Evolutionary conservation across 345 rosid genomes (phyloP).

Genomic region (Diplotaxis tenuifolia): DNA sequence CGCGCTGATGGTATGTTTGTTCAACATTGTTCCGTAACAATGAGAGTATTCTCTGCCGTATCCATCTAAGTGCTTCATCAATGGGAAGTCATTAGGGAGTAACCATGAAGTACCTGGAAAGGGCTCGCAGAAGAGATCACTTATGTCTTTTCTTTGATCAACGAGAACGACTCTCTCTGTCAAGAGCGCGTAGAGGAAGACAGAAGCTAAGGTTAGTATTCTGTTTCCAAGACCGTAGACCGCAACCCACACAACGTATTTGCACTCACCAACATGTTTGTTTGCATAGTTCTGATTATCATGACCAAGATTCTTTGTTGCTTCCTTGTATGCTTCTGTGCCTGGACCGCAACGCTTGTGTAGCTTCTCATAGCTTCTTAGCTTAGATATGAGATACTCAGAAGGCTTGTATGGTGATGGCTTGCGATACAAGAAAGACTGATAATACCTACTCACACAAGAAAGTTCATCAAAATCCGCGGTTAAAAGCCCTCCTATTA

Average conservation of each 20-base stretch:
- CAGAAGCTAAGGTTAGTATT: constrained; percentile 41
- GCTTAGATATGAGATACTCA: constrained; percentile 37
- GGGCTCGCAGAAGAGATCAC: constrained; percentile 45
- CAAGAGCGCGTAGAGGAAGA: constrained; percentile 48
- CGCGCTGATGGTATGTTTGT: constrained; percentile 13
- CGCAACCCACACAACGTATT: constrained; percentile 39
- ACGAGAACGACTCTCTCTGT: constrained; percentile 44
- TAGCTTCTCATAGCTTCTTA: constrained; percentile 40
- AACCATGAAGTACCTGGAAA: constrained; percentile 45
- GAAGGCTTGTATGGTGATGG: constrained; percentile 41
- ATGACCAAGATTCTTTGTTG: constrained; percentile 27
- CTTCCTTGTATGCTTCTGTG: constrained; percentile 29
- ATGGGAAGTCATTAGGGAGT: constrained; percentile 41
- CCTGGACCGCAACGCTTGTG: constrained; percentile 44
- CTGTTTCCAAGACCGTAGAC: constrained; percentile 44
- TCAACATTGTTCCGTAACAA: constrained; percentile 39
- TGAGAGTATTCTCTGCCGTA: constrained; percentile 19
- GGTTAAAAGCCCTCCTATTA: constrained; percentile 40
- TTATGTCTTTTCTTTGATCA: constrained; percentile 34
- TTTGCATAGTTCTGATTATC: constrained; percentile 6
- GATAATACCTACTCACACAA: constrained; percentile 42
- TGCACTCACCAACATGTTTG: constrained; percentile 33
- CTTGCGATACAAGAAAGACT: constrained; percentile 34
- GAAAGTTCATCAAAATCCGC: constrained; percentile 30
- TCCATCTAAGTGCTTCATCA: constrained; percentile 18